Conservation (phyloP, 805 yeast species). For the Barnettozyma populi region DNA sequence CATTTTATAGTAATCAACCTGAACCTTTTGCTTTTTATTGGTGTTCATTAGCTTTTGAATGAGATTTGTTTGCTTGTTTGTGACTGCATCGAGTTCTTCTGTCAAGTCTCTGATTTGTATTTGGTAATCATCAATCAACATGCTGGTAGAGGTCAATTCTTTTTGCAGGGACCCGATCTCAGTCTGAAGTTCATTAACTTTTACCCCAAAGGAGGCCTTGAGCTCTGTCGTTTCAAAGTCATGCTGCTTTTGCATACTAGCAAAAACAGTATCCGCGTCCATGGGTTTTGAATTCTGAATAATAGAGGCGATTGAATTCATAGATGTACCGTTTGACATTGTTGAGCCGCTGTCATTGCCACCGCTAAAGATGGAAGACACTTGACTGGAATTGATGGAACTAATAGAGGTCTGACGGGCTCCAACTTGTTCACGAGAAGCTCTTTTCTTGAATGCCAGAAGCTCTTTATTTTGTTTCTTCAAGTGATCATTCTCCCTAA, state of each 20-base stretch:
- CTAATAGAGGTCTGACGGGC: constrained; percentile 5
- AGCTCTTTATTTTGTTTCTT: constrained; percentile 16
- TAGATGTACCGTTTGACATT: constrained; percentile 20
- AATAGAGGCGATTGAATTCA: constrained; percentile 13
- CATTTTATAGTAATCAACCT: constrained; percentile 12
- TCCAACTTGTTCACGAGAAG: background rate
- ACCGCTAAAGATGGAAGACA: constrained; percentile 8
- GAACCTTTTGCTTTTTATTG: constrained; percentile 10
- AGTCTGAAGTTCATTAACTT: constrained; percentile 2
- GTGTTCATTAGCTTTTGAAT: constrained; percentile 6
- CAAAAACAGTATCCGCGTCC: background rate
- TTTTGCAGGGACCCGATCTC: constrained; percentile 8
- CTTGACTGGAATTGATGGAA: constrained; percentile 3
- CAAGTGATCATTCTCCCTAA: constrained; percentile 17
- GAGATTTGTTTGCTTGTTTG: constrained; percentile 1
- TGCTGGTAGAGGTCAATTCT: background rate
- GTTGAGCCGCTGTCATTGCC: background rate
- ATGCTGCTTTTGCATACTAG: constrained; percentile 5
- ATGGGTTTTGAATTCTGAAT: background rate
- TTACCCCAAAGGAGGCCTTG: constrained; percentile 1
- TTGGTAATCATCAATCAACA: constrained; percentile 1
- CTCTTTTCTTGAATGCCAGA: background rate
- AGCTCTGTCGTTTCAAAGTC: constrained; percentile 13
- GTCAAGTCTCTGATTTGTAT: background rate
- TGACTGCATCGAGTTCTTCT: background rate